A percentile compares a stretch with the other conserved stretches of the same genome.
Conservation (phyloP, 768 basidiomycete genomes). For the Boletus patriciae region DNA sequence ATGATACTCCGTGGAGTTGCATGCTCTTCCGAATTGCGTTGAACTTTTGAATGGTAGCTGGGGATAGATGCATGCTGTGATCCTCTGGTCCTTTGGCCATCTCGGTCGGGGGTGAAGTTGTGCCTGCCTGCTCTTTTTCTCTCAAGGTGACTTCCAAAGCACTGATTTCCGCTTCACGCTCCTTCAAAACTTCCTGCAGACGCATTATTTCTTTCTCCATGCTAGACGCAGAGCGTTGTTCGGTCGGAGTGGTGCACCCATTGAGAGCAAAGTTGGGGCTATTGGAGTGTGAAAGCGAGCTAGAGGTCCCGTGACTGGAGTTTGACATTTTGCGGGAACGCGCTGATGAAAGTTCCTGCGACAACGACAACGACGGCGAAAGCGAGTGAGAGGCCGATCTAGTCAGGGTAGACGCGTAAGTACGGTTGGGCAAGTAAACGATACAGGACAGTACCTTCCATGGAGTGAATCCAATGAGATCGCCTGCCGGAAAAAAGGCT, state of each 20-base stretch:
- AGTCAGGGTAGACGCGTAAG: conserved; percentile 17
- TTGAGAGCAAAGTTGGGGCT: conserved; percentile 52
- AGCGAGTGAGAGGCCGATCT: conserved; percentile 93
- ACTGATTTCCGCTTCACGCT: conserved; percentile 88
- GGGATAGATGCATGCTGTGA: conserved; percentile 52
- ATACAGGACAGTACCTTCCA: conserved; percentile 57
- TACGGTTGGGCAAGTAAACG: background rate
- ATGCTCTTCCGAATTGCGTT: conserved; percentile 70
- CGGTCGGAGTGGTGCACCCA: conserved; percentile 28
- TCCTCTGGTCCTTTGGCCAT: conserved; percentile 19
- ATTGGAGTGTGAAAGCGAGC: conserved; percentile 61
- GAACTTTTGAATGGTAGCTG: conserved; percentile 71
- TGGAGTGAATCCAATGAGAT: conserved; percentile 86
- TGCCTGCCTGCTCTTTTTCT: conserved; percentile 33
- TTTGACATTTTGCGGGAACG: conserved; percentile 82
- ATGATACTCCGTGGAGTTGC: conserved; percentile 46
- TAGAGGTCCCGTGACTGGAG: conserved; percentile 74
- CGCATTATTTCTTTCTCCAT: conserved; percentile 96
- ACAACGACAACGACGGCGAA: conserved; percentile 93
- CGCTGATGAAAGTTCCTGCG: conserved; percentile 93
- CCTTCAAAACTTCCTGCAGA: conserved; percentile 86
- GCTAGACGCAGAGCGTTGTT: conserved; percentile 78
- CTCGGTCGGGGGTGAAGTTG: background rate
- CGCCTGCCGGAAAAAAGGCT: conserved; percentile 87
- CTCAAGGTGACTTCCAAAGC: conserved; percentile 60